Base-by-base conservation (phyloP, 164 flowering plant species). In the Magnolia officinalis region DNA sequence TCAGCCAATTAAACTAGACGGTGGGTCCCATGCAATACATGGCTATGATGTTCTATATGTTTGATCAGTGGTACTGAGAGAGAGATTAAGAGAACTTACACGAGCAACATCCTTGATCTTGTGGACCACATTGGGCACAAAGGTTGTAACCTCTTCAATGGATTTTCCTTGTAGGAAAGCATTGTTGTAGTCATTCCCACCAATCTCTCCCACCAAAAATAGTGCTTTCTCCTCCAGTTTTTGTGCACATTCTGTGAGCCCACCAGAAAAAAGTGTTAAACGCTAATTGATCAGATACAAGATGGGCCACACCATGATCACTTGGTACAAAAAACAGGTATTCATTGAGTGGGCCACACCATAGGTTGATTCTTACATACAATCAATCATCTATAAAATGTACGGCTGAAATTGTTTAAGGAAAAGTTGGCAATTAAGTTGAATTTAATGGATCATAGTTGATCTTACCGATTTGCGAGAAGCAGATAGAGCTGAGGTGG, bases 171-270 rank as follows among this genome's bases (percentile, higher is more conserved):
- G 67, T 49, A 73, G 31, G 67, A 73, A 73, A 19, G 75, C 67
- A 29, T 59, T 26, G 51, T 73, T 73, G 67, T 63, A 73, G 8
- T 73, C 76, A 13, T 74, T 74, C 2, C 76, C 76, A 6, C 76
- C 76, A 20, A 74, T 74, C 70, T 74, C 76, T 2, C 76, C 76
- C 37, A 64, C 70, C 19, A 74, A 45, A 31, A 74, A 74, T 4
- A 74, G 52, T 11, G 76, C 14, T 9, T 61, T 72, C 45, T 61
- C n/a, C n/a, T n/a, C 49, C 7, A 72, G 67, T 2, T 31, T 58
- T 9, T 72, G 18, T 7, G 37, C 21, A 26, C 66, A 72, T 1
- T 72, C 75, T 72, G 1, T 59, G 63, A 5, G 63, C 63, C 63
- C 63, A 59, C 16, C 63, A 0, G 1, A 59, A 13, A 59, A 16